Evolutionary conservation across 139 green algal genomes (phyloP).

Genomic region (Chlorella sp.): DNA sequence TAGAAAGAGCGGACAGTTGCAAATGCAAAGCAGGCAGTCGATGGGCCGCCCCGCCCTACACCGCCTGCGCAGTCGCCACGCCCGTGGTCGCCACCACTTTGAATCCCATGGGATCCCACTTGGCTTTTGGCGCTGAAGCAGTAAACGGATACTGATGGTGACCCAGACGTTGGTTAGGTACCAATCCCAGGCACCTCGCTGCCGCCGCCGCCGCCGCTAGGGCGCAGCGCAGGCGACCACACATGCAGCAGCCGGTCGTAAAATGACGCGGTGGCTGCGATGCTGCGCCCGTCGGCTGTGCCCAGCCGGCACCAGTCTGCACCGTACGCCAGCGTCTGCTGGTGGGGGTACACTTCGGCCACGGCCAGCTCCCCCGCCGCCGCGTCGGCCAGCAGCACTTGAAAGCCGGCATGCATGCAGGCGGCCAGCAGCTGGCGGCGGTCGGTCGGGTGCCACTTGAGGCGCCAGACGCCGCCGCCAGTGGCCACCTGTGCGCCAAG

Average conservation of each 20-base stretch:
- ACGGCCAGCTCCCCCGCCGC: constrained; percentile 5
- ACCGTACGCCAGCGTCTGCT: constrained; percentile 52
- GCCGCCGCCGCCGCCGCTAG: no score
- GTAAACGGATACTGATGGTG: no score
- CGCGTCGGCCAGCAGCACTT: constrained; percentile 13
- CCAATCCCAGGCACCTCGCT: no score
- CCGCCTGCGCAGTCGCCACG: no score
- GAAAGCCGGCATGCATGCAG: constrained; percentile 88
- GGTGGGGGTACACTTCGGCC: constrained; percentile 28
- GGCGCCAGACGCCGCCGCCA: constrained; percentile 85
- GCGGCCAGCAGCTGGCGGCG: constrained; percentile 65
- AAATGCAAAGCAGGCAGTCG: no score
- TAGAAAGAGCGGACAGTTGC: no score
- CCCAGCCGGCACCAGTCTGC: constrained; percentile 39
- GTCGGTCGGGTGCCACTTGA: constrained; percentile 74
- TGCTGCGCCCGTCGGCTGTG: background rate
- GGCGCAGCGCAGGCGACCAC: no score
- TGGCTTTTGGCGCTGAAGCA: no score
- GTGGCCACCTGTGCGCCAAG: constrained; percentile 45
- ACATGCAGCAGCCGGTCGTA: constrained; percentile 57
- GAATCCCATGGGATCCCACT: no score
- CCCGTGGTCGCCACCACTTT: no score
- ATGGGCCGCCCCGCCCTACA: no score
- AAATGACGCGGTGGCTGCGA: constrained; percentile 49
- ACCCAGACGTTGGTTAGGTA: no score